A percentile compares a stretch with the other conserved stretches of the same genome.
These are phyloP conservation scores for Brachypodium distachyon DNA, from an alignment of 202 grass and related monocot species.

Conservation along the genomic window DNA sequence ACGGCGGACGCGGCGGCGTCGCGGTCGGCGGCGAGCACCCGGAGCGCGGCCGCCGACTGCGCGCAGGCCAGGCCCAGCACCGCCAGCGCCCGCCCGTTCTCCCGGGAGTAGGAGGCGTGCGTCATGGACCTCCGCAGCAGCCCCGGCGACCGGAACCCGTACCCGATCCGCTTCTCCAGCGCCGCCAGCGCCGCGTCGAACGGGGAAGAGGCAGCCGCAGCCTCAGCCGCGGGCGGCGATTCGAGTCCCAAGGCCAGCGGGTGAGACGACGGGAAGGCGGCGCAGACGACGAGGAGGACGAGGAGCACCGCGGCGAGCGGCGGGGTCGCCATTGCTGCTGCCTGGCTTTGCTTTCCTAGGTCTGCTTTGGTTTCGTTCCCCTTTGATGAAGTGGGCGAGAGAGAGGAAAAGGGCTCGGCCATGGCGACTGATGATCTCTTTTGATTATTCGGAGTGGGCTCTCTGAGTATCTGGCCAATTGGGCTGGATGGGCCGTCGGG, in stretches of 20 bases:
- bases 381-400: background rate
- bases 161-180: slow-evolving; percentile 23
- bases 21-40: background rate
- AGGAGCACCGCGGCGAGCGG: background rate
- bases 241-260: background rate
- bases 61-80: slow-evolving; percentile 37
- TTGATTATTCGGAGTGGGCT: background rate
- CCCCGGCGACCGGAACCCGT: background rate
- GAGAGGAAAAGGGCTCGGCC: background rate
- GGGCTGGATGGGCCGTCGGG: background rate
- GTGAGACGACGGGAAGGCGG: background rate
- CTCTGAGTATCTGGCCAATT: no score
- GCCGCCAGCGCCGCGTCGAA: slow-evolving; percentile 28
- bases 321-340: background rate
- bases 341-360: background rate
- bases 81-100: background rate
- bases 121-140: slow-evolving; percentile 27
- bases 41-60: slow-evolving; percentile 35
- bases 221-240: rapidly evolving
- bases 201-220: background rate
- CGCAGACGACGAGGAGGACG: background rate
- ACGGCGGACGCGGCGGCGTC: background rate
- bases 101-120: slow-evolving; percentile 1
- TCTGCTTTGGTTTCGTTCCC: no score
- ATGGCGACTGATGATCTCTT: background rate